Evolutionary conservation across 805 yeast genomes (phyloP).

Genomic region (Spathaspora gorwiae): DNA sequence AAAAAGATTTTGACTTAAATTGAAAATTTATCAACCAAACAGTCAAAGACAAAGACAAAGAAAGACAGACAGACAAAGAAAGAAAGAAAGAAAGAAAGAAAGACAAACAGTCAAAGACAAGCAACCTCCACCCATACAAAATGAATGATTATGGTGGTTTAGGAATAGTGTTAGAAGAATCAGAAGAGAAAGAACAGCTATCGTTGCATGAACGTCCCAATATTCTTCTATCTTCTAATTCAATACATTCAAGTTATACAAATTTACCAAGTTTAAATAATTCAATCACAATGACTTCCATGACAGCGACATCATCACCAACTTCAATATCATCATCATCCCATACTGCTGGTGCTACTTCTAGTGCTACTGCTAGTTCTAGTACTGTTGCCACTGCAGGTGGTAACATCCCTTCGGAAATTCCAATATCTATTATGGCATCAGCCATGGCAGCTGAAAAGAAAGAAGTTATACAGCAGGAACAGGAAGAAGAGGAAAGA

Average conservation of each 20-base stretch:
- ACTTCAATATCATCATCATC: not conserved
- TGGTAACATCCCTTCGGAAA: not conserved
- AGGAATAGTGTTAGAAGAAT: slow-evolving; percentile 31
- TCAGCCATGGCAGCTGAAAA: not conserved
- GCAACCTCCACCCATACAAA: too few relatives aligned
- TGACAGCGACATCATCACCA: not conserved
- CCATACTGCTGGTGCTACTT: not conserved
- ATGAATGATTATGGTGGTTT: slow-evolving; percentile 18
- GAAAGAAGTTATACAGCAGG: not conserved
- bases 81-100: too few relatives aligned
- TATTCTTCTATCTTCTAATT: not conserved
- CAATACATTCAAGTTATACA: not conserved
- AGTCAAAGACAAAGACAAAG: too few relatives aligned
- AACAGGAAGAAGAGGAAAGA: not conserved
- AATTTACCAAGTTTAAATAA: not conserved
- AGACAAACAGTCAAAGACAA: too few relatives aligned
- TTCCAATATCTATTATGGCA: not conserved
- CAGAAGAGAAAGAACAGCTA: slow-evolving; percentile 8
- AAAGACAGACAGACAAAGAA: too few relatives aligned
- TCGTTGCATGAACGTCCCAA: not conserved
- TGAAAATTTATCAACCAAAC: too few relatives aligned
- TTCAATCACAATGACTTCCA: not conserved
- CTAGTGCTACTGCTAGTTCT: not conserved
- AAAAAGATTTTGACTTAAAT: too few relatives aligned
- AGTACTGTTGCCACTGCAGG: too few relatives aligned